Conservation (phyloP, 1,284 basidiomycete genomes). For the Malassezia brasiliensis region DNA sequence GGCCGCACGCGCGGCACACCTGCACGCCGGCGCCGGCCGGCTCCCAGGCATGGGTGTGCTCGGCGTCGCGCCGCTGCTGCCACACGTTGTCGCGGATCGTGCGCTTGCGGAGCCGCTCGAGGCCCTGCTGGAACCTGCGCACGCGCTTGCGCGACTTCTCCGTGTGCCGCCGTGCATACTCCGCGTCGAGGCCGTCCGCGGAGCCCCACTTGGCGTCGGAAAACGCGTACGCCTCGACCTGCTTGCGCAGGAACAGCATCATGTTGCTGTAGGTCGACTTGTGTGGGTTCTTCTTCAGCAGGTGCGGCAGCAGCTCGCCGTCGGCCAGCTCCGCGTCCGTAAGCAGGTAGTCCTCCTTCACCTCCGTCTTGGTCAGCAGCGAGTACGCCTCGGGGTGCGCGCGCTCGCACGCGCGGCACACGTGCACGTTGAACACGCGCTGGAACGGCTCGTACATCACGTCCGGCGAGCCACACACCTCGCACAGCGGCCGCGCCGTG, state of each 20-base stretch:
- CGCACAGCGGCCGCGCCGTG: slow-evolving; percentile 27
- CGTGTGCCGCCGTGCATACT: slow-evolving; percentile 67
- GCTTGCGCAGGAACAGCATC: slow-evolving; percentile 92
- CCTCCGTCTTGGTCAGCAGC: slow-evolving; percentile 94
- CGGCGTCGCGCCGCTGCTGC: slow-evolving; percentile 35
- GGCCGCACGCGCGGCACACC: slow-evolving; percentile 13
- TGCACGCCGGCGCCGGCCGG: not conserved
- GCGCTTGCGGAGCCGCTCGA: slow-evolving; percentile 33
- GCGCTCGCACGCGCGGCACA: slow-evolving; percentile 76
- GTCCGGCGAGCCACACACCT: slow-evolving; percentile 33
- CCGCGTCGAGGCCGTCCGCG: slow-evolving; percentile 75
- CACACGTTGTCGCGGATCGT: slow-evolving; percentile 38
- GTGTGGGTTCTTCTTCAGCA: slow-evolving; percentile 92
- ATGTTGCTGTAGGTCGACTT: slow-evolving; percentile 94
- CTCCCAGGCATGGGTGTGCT: slow-evolving; percentile 37
- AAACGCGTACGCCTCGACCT: slow-evolving; percentile 94
- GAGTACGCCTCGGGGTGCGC: slow-evolving; percentile 73
- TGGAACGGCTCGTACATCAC: slow-evolving; percentile 34
- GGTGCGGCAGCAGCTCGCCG: slow-evolving; percentile 79
- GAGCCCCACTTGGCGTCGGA: slow-evolving; percentile 80
- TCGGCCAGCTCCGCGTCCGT: slow-evolving; percentile 73
- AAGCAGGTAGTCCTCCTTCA: slow-evolving; percentile 62
- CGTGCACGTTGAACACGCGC: slow-evolving; percentile 54
- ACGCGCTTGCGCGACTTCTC: slow-evolving; percentile 86
- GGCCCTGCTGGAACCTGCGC: slow-evolving; percentile 57